phyloP scores from a whole-genome alignment of 2,329 filamentous ascomycete species.

The Colletotrichum lini region DNA sequence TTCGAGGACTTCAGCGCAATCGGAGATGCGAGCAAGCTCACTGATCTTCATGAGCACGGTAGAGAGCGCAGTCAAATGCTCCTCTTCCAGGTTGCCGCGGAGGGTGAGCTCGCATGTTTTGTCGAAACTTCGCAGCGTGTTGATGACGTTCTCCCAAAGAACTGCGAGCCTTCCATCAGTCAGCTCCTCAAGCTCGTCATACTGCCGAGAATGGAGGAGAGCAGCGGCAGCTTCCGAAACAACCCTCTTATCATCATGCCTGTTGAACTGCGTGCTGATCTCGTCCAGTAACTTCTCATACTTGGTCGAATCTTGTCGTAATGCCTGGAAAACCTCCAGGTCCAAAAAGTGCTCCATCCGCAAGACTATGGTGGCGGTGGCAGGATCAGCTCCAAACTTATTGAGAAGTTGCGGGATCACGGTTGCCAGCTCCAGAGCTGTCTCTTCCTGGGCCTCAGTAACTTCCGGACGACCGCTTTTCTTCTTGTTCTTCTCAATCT shows the following conservation, averaged over 20 bases:
- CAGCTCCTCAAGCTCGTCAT: constrained; percentile 89
- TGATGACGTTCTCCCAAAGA: constrained; percentile 88
- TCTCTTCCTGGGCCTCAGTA: constrained; percentile 81
- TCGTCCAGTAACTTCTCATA: constrained; percentile 89
- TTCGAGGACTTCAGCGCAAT: constrained; percentile 84
- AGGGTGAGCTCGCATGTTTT: constrained; percentile 79
- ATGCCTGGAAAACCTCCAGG: constrained; percentile 87
- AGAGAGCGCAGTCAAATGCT: constrained; percentile 77
- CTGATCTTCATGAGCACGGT: constrained; percentile 84
- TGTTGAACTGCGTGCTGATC: constrained; percentile 92
- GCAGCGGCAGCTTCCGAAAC: constrained; percentile 87
- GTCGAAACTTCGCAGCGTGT: constrained; percentile 79
- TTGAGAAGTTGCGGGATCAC: constrained; percentile 89
- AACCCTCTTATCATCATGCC: constrained; percentile 90
- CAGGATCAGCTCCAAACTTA: constrained; percentile 92
- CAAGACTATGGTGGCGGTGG: constrained; percentile 88
- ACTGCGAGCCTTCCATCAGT: constrained; percentile 84
- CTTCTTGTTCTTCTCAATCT: constrained; percentile 73
- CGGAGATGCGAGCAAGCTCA: constrained; percentile 83
- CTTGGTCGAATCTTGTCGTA: constrained; percentile 86
- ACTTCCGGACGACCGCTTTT: constrained; percentile 74
- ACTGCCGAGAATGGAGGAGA: constrained; percentile 86
- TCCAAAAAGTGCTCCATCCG: constrained; percentile 89
- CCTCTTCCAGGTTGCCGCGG: constrained; percentile 77
- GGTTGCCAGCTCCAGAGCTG: constrained; percentile 81